These are phyloP conservation scores for Grigorovia jiainica DNA, from an alignment of 805 yeast genomes.

Conservation along the genomic window DNA sequence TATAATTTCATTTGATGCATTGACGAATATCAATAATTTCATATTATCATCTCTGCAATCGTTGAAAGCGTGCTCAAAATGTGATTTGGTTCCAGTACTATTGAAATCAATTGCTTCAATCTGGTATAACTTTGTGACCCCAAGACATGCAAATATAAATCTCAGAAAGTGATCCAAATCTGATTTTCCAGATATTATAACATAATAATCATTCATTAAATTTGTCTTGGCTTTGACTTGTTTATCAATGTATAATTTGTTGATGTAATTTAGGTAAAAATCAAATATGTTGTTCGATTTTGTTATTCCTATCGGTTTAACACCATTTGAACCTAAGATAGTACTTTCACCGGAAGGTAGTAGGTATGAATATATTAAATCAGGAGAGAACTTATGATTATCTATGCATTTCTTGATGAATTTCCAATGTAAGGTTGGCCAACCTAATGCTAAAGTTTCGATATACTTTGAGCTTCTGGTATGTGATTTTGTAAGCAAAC, in stretches of 20 bases:
- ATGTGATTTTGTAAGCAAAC: conserved; percentile 49
- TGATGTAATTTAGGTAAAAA: conserved; percentile 33
- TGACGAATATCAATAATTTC: conserved; percentile 15
- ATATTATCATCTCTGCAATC: not conserved
- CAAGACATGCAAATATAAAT: conserved; percentile 20
- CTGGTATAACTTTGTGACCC: conserved; percentile 11
- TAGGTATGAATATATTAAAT: conserved; percentile 43
- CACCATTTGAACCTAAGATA: conserved; percentile 21
- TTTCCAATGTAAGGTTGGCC: conserved; percentile 67
- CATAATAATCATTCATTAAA: conserved; percentile 24
- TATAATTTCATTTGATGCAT: conserved; percentile 8
- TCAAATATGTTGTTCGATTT: conserved; percentile 41
- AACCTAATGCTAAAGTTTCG: conserved; percentile 68
- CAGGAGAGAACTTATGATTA: conserved; percentile 5
- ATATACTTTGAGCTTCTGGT: conserved; percentile 66
- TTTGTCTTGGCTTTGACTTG: conserved; percentile 29
- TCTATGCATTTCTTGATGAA: conserved; percentile 45
- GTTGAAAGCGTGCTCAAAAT: not conserved
- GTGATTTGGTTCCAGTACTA: not conserved
- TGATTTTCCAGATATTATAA: conserved; percentile 31
- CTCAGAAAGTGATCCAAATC: conserved; percentile 18
- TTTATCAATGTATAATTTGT: conserved; percentile 24
- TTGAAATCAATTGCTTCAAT: not conserved
- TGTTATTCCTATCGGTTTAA: conserved; percentile 19
- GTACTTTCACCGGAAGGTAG: conserved; percentile 67